phyloP scores from a whole-genome alignment of 352 stramenopile genomes.

The Phytophthora multivora region DNA sequence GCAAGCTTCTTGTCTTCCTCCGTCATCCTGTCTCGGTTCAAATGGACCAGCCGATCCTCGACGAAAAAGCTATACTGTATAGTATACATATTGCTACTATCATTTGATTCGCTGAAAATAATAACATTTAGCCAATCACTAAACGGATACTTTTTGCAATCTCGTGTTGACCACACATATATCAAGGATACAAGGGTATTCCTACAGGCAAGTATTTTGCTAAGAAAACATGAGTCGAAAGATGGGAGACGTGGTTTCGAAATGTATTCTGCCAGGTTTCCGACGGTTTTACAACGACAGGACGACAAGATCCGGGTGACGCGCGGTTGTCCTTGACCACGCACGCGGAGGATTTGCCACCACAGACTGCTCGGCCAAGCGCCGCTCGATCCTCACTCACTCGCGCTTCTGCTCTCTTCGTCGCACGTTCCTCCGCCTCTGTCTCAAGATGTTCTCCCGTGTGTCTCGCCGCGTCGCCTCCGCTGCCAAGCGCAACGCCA shows the following conservation, averaged over 20 bases:
- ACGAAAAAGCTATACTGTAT: too few relatives aligned
- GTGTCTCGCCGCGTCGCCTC: constrained; percentile 67
- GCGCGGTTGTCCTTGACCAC: constrained; percentile 1
- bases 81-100: not conserved
- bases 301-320: constrained; percentile 29
- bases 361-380: constrained; percentile 13
- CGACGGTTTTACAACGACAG: constrained; percentile 12
- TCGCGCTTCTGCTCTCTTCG: constrained; percentile 39
- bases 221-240: too few relatives aligned
- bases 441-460: constrained; percentile 66
- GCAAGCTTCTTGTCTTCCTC: constrained; percentile 45
- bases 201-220: too few relatives aligned
- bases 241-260: not conserved
- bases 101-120: constrained; percentile 34
- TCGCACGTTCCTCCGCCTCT: constrained; percentile 16
- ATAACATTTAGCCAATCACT: constrained; percentile 12
- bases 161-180: not conserved
- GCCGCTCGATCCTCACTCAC: constrained; percentile 30
- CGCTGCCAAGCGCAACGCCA: constrained; percentile 62
- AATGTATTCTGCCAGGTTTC: constrained; percentile 5
- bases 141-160: not conserved
- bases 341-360: constrained; percentile 18
- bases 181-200: not conserved
- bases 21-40: constrained; percentile 26
- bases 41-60: constrained; percentile 19